Base-by-base conservation (phyloP, 2,329 filamentous ascomycete genomes). In the Ascochyta rabiei region DNA sequence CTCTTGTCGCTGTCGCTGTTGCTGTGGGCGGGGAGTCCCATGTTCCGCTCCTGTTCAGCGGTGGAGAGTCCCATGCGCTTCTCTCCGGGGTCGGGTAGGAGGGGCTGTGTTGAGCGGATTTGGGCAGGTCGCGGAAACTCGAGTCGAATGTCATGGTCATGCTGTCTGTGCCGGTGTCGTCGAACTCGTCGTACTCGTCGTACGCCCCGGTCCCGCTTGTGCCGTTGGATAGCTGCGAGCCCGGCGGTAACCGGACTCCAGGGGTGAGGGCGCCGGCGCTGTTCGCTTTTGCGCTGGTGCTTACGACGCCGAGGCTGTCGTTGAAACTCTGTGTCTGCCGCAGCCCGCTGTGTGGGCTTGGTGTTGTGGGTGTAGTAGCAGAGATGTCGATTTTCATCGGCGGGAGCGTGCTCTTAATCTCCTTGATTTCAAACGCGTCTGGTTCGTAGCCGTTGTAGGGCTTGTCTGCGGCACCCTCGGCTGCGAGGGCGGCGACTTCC, bases 391-490 rank as follows among this genome's bases (percentile, higher is more conserved):
- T 83, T 72, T 91, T 95, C 84, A 97, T 96, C 0, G 93, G 91
- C 40, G 93, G 93, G 21, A 97, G 79, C 1, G 93, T 97, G 44
- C 89, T 92, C 75, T 95, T 84, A 55, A 97, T 84, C 76, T 98
- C 90, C 70, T 86, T 88, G 61, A 96, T 86, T 72, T 87, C 82
- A 21, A 84, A 83, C 6, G 66, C 65, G 23, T 42, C 38, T 10
- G 39, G n/a, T 40, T 59, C 62, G 49, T 64, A 61, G 44, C 62
- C 65, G 37, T 67, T 65, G 38, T 67, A 67, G 6, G 64, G 63
- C 55, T 67, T 65, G 30, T 56, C 48, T 8, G 53, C 40, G 6
- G 41, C 48, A 38, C 82, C 81, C 59, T 93, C 89, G 43, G 84
- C 85, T 24, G 90, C 90, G 30, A 99, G 80, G 67, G 96, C 90